These are phyloP conservation scores for Plasmodium adleri DNA, from an alignment of 169 alveolate species.

Conservation along the genomic window DNA sequence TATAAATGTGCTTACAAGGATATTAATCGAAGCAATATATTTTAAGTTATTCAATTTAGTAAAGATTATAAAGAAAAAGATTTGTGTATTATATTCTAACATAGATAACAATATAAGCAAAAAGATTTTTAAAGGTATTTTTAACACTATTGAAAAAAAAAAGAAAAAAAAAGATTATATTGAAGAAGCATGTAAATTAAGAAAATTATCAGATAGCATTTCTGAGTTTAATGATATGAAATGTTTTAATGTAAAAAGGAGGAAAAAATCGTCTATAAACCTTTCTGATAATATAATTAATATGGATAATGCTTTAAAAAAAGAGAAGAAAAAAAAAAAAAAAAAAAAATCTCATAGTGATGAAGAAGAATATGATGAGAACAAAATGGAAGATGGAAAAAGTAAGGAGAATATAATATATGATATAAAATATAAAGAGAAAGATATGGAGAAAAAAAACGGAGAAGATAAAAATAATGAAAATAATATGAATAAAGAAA, in stretches of 20 bases:
- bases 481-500: not conserved
- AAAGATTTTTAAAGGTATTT: slow-evolving; percentile 40
- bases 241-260: slow-evolving; percentile 34
- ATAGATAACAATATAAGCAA: slow-evolving; percentile 44
- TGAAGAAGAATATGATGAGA: not conserved
- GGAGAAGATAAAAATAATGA: not conserved
- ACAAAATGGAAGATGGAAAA: not conserved
- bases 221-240: slow-evolving; percentile 24
- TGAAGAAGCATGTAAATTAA: slow-evolving; percentile 23
- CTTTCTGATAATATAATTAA: not conserved
- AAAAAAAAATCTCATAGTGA: not conserved
- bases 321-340: slow-evolving; percentile 8
- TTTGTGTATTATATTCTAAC: slow-evolving; percentile 34
- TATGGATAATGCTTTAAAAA: not conserved
- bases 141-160: slow-evolving; percentile 30
- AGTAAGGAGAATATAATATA: not conserved
- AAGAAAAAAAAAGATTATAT: slow-evolving; percentile 13
- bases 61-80: slow-evolving; percentile 51
- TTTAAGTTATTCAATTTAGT: slow-evolving; percentile 55
- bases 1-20: slow-evolving; percentile 42
- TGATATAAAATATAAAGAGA: not conserved
- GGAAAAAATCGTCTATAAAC: slow-evolving; percentile 21
- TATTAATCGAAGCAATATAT: slow-evolving; percentile 69
- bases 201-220: slow-evolving; percentile 8
- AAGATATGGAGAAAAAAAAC: not conserved